Evolutionary conservation across 176 grass and related monocot genomes (phyloP).

Genomic region (Cenchrus purpureus): DNA sequence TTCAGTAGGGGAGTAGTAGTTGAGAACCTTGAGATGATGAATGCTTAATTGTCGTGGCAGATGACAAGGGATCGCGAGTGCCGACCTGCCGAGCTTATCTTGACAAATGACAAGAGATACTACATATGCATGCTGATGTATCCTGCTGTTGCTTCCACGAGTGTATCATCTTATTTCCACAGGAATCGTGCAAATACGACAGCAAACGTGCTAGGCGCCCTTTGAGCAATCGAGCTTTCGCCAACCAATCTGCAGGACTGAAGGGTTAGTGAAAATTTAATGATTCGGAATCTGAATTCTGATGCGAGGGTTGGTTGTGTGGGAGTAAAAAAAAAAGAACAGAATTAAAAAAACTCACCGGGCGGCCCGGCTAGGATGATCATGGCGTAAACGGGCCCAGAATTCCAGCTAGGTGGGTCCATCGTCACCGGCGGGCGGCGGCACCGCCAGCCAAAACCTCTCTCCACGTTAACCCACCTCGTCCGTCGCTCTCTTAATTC

Average conservation of each 20-base stretch:
- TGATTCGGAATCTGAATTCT: background rate
- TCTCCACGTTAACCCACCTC: background rate
- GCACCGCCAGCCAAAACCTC: background rate
- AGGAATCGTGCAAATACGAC: background rate
- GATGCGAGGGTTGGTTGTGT: background rate
- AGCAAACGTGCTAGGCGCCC: background rate
- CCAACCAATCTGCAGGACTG: background rate
- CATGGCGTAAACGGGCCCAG: background rate
- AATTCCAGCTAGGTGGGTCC: constrained; percentile 3
- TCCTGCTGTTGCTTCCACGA: constrained; percentile 25
- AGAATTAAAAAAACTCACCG: background rate
- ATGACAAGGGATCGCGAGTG: constrained; percentile 8
- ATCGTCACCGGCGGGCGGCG: background rate
- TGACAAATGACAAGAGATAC: background rate
- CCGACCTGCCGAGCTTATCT: constrained; percentile 1
- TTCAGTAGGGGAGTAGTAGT: background rate
- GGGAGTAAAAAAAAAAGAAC: background rate
- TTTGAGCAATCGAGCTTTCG: background rate
- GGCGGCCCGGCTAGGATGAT: background rate
- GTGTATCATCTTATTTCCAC: background rate
- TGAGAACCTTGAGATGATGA: background rate
- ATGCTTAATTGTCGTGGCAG: background rate
- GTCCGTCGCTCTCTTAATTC: constrained; percentile 31
- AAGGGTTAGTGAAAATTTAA: background rate
- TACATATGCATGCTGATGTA: background rate